phyloP scores from a whole-genome alignment of 495 filamentous ascomycete species.

The Cairneyella variabilis region DNA sequence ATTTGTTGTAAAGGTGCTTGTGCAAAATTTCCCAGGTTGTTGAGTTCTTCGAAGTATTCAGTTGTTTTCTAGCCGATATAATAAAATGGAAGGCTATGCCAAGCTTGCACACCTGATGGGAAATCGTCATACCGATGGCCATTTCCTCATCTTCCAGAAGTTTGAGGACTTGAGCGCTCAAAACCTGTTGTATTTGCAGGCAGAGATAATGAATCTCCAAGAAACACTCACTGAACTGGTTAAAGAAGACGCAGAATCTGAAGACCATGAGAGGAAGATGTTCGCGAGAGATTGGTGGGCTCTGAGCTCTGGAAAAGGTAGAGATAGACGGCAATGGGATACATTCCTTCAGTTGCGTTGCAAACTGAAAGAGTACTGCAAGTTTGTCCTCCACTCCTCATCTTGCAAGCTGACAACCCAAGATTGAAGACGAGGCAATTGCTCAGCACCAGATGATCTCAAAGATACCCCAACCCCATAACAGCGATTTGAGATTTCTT shows the following conservation, averaged over 20 bases:
- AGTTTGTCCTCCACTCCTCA: background rate
- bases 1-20: no score
- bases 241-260: constrained; percentile 16
- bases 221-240: constrained; percentile 24
- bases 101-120: constrained; percentile 23
- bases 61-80: no score
- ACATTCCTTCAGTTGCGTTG: constrained; percentile 8
- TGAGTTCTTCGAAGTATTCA: no score
- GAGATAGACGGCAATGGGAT: constrained; percentile 12
- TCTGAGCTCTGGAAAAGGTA: constrained; percentile 9
- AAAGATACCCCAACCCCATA: constrained; percentile 20
- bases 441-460: constrained; percentile 18
- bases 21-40: no score
- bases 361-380: constrained; percentile 22
- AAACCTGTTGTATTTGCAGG: constrained; percentile 35
- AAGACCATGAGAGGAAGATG: background rate
- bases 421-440: constrained; percentile 21
- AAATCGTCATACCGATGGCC: constrained; percentile 15
- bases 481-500: constrained; percentile 19
- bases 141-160: constrained; percentile 27
- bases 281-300: constrained; percentile 16
- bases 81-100: constrained; percentile 13
- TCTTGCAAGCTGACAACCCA: background rate
- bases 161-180: constrained; percentile 31
- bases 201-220: constrained; percentile 29